Percentiles rank a stretch among this genome's conserved stretches.
Conservation (phyloP, 2,329 filamentous ascomycete genomes). For the Elsinoe fawcettii region DNA sequence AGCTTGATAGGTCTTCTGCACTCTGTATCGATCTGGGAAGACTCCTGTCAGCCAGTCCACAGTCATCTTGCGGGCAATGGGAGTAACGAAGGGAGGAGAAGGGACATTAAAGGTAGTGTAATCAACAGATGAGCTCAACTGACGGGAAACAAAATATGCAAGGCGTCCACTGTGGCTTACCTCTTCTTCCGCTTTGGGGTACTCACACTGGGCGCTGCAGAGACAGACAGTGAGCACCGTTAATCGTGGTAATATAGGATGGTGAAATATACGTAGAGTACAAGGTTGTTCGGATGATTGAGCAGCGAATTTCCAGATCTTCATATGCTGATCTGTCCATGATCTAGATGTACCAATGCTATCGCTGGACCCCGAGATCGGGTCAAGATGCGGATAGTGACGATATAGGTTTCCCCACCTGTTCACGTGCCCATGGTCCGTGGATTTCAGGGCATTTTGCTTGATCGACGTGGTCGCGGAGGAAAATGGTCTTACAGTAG, state of each 20-base stretch:
- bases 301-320: neutral
- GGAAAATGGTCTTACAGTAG: too few relatives aligned
- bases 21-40: neutral
- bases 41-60: neutral
- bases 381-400: neutral
- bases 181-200: neutral
- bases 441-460: too few relatives aligned
- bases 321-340: neutral
- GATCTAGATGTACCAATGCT: neutral
- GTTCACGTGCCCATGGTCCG: neutral
- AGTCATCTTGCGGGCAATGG: neutral
- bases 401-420: neutral
- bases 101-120: neutral
- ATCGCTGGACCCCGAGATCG: neutral
- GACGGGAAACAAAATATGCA: neutral
- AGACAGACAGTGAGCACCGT: neutral
- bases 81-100: neutral
- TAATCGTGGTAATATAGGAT: neutral
- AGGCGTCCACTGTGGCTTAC: conserved; percentile 10
- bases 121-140: neutral
- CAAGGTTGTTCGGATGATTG: neutral
- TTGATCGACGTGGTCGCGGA: too few relatives aligned
- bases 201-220: neutral
- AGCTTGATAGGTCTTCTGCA: neutral
- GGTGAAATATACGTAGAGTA: neutral